Percentiles rank a stretch among this genome's conserved stretches.
Conservation (phyloP, 2,329 filamentous ascomycete genomes). For the Alternaria infectoria region DNA sequence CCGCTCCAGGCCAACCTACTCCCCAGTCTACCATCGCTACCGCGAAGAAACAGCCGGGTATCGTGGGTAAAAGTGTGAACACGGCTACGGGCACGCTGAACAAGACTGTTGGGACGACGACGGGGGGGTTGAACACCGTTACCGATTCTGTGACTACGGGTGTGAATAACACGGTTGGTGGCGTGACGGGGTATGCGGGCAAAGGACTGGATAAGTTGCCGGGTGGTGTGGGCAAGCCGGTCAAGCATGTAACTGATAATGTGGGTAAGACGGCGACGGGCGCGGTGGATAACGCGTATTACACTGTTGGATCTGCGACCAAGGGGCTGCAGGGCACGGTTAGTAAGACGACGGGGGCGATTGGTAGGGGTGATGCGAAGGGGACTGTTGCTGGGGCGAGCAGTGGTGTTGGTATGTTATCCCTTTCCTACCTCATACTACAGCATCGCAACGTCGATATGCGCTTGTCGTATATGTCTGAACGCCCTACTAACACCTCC, state of each 20-base stretch:
- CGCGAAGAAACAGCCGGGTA: constrained; percentile 41
- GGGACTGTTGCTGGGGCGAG: constrained; percentile 49
- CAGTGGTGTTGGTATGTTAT: constrained; percentile 36
- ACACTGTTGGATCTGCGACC: constrained; percentile 50
- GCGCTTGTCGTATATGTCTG: not conserved
- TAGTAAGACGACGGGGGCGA: constrained; percentile 52
- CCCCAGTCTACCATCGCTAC: constrained; percentile 14
- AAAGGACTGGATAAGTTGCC: constrained; percentile 47
- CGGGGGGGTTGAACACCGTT: constrained; percentile 45
- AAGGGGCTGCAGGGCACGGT: constrained; percentile 52
- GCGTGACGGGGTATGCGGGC: constrained; percentile 46
- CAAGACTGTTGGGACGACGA: constrained; percentile 44
- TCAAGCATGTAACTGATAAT: constrained; percentile 49
- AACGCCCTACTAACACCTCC: not conserved
- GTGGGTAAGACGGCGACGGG: constrained; percentile 52
- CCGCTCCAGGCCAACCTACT: constrained; percentile 29
- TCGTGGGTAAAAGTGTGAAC: constrained; percentile 42
- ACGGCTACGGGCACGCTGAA: constrained; percentile 45
- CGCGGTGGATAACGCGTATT: constrained; percentile 49
- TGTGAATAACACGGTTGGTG: constrained; percentile 46
- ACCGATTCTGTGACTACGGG: constrained; percentile 47
- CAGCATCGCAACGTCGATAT: not conserved
- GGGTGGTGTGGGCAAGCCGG: constrained; percentile 43
- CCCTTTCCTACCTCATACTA: not conserved
- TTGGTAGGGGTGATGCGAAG: constrained; percentile 52